Base-by-base conservation (phyloP, 495 filamentous ascomycete genomes). In the Aspergillus cavernicola region DNA sequence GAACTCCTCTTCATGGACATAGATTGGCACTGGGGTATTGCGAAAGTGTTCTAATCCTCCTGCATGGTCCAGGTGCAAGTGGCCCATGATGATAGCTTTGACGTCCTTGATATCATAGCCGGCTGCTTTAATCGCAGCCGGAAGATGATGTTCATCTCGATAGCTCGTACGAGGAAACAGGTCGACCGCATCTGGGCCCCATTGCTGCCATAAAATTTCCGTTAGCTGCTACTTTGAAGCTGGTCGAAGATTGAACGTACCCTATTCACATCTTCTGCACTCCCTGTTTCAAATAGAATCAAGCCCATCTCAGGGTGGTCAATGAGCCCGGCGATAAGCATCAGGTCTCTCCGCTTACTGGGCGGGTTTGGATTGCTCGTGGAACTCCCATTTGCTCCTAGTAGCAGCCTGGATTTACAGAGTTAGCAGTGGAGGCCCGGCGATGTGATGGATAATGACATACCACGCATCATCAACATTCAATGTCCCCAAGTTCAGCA, bases 21-120 rank as follows among this genome's bases (percentile, higher is more conserved):
- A 81, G 54, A 81, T 80, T 16, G 73, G 71, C 2, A 82, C 64
- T 40, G 71, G 73, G 12, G 68, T 81, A 50, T 68, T 64, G 5
- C 67, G 22, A 49, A 79, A 82, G 38, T 73, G 66, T 12, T 80
- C 77, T 3, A 82, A 60, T 0, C 79, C 79, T 0, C 79, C 79
- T 0, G 79, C 78, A 59, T 82, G 78, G 52, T 82, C 77, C 1
- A 80, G 55, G 47, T 82, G 79, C 37, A 82, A 55, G 44, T 82
- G 79, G 0, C 79, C 75, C 15, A 82, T 70, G 13, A 82, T 70
- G 1, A 80, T 69, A 28, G 72, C 77, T 53, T 79, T 79, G 12
- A 81, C 59, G 55, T 82, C 77, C 41, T 76, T 69, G 15, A 82
- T 71, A 28, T 72, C 62, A 37, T 79, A 64, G 4, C 79, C 79